Evolutionary conservation across 495 filamentous ascomycete species (phyloP), one percentile per base, ranked within the genome.

Genomic region (Podospora australis): DNA sequence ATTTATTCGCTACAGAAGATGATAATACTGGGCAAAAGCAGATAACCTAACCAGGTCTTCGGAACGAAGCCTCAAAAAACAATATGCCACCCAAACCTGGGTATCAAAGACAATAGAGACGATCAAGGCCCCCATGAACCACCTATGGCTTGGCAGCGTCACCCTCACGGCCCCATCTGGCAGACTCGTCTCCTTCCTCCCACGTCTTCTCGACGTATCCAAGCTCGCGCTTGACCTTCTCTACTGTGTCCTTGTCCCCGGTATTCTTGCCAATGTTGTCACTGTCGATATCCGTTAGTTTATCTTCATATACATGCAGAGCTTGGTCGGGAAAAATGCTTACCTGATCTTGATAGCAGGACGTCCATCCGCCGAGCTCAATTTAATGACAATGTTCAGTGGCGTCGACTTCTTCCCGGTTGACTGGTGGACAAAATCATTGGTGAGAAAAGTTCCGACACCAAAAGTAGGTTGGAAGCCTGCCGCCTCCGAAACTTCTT

Each of bases 201-300:
- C 91, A 97, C 1, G 73, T 65, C 59, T 84, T 84, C 66, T 97
- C 92, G 16, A 82, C 69, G 53, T 98, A 98, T 0, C 89, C 88
- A 9, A 98, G 67, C 46, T 79, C 71, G 57, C 78, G 70, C 79
- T 98, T 98, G 29, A 96, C 91, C 56, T 82, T 75, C 45, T 79
- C 75, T 2, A 98, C 86, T 8, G 82, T 89, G 23, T 70, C 73
- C 57, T 78, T 77, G 55, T 96, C 87, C 10, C 92, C 92, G 0
- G 89, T 97, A 52, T 97, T 97, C 75, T 98, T 98, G 34, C 90
- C 89, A 57, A 87, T 77, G 60, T 97, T 96, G 62, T 98, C 92
- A 55, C 91, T 70, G 21, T 4, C 16, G 5, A 29, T 3, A 1
- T 1, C 20, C 17, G 44, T 64, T 35, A 61, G 50, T 28, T 11